Base-by-base conservation (phyloP, 2,329 filamentous ascomycete species). In the Pestalotiopsis sp. region DNA sequence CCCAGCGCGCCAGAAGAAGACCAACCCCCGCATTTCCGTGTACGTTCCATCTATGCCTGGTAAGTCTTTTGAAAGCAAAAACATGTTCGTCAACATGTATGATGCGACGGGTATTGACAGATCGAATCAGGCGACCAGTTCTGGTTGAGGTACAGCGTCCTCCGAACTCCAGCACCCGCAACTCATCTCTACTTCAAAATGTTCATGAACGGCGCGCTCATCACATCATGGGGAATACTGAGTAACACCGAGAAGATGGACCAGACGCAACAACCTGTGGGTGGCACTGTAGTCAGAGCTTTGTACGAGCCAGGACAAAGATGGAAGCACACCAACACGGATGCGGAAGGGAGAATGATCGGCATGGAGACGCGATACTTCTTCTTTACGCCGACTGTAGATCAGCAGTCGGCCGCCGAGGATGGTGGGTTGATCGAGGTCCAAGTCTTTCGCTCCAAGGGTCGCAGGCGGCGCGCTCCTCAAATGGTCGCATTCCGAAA, bases 391-490 rank as follows among this genome's bases (percentile, higher is more conserved):
- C 77, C 78, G 7, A 75, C 76, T 7, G 74, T 77, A 2, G 76
- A 79, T 11, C 72, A 76, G 25, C 75, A 77, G 56, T 81, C 82
- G 2, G 78, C 82, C 3, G 85, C 85, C 9, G 81, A 85, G 62
- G 85, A 89, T 72, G 87, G 87, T 12, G 87, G 87, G 1, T 73
- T 88, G 2, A 86, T 90, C 62, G 85, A 89, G 70, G 76, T 89
- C 3, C 81, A 82, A 45, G 82, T 84, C 11, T 88, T 87, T 72
- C 82, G 87, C 27, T 85, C 87, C n/a, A 82, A 78, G 67, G 82
- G 82, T 5, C 81, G 86, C 56, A 81, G 77, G 67, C 78, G 82
- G 69, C 80, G 80, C 60, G 79, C 82, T 4, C 81, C 82, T 12
- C 78, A 77, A 17, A 74, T 86, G 27, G 75, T 80, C 12, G 75